Percentiles rank a stretch among this genome's conserved stretches.
These are phyloP conservation scores for Avena insularis DNA, from an alignment of 176 grass and related monocot genomes.

Conservation along the genomic window DNA sequence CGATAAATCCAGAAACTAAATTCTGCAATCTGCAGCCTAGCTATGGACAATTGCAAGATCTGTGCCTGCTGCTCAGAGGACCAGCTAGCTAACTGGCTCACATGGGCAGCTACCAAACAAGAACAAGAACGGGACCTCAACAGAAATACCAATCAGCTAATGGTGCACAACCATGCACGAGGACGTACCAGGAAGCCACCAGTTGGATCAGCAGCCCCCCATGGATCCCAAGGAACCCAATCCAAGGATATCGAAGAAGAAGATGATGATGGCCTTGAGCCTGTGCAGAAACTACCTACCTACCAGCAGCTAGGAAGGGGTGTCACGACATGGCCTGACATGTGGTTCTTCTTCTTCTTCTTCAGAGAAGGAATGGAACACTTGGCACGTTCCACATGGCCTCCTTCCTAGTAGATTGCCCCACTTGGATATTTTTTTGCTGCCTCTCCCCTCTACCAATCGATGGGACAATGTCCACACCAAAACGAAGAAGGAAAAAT, in stretches of 20 bases:
- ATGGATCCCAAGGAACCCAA: not conserved
- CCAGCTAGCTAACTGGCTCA: not conserved
- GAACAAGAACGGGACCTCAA: not conserved
- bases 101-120: not conserved
- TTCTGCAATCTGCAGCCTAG: constrained; percentile 8
- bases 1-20: not conserved
- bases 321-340: constrained; percentile 25
- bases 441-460: not conserved
- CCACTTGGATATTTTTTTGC: constrained; percentile 33
- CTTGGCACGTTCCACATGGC: constrained; percentile 47
- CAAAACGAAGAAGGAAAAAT: not conserved
- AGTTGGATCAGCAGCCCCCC: not conserved
- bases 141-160: not conserved
- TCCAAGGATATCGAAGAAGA: not conserved
- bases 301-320: not conserved
- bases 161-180: not conserved
- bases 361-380: not conserved
- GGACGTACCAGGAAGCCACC: not conserved
- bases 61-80: not conserved
- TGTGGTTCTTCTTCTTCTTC: not conserved
- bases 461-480: not conserved
- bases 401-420: constrained; percentile 7
- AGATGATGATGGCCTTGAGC: not conserved
- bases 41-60: not conserved
- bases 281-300: not conserved